Conservation (phyloP, 2,329 filamentous ascomycete genomes). For the Dactylellina parvicollis region DNA sequence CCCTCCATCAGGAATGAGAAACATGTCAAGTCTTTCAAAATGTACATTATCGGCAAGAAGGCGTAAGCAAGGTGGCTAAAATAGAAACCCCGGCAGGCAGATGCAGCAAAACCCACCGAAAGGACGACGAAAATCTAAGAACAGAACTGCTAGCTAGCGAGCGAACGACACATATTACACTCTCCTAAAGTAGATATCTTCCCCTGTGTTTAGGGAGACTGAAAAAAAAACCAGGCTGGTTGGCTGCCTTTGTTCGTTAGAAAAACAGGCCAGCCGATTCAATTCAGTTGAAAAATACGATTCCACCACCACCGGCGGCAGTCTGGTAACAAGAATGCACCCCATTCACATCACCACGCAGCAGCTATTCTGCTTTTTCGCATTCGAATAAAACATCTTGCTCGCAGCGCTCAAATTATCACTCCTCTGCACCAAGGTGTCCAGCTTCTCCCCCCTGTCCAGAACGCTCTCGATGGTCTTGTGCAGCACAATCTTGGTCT, state of each 20-base stretch:
- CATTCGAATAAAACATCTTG: conserved; percentile 95
- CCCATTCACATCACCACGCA: conserved; percentile 73
- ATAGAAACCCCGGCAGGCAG: conserved; percentile 10
- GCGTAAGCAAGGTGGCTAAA: not conserved
- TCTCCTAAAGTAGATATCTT: not conserved
- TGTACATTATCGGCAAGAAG: not conserved
- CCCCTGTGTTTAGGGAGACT: too few relatives aligned
- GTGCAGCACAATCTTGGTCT: conserved; percentile 96
- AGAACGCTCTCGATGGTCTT: conserved; percentile 92
- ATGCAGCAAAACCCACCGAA: conserved; percentile 21
- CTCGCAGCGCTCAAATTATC: conserved; percentile 88
- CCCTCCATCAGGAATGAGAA: too few relatives aligned
- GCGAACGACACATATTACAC: conserved; percentile 30
- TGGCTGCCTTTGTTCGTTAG: not conserved
- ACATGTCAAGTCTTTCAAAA: too few relatives aligned
- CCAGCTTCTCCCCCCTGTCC: conserved; percentile 95
- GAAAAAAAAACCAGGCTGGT: too few relatives aligned
- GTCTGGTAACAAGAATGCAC: too few relatives aligned
- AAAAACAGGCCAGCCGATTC: not conserved
- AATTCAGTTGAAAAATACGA: not conserved
- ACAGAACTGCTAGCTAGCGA: conserved; percentile 22
- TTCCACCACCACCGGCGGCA: not conserved
- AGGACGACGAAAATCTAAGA: conserved; percentile 2
- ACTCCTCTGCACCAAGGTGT: conserved; percentile 91
- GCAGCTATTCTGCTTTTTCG: conserved; percentile 84